Evolutionary conservation across 306 rosid genomes (phyloP), one percentile per base, ranked within the genome.

Genomic region (Sesbania bispinosa): DNA sequence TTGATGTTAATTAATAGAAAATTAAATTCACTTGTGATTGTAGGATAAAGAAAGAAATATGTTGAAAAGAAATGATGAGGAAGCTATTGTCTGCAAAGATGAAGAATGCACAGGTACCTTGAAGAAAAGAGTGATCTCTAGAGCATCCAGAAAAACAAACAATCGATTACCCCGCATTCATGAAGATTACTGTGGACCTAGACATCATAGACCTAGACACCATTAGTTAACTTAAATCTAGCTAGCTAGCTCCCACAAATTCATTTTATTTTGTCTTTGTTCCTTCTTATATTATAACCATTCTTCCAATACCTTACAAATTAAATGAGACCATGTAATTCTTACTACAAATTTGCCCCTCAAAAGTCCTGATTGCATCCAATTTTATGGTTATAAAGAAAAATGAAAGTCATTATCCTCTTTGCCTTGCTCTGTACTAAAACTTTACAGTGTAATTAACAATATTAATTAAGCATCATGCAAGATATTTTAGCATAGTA

Each of bases 181-280:
- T 73, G 88, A 86, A 86, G 88, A 86, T 81, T 84, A 84, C 51
- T 81, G 38, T 74, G 88, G 85, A 60, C 88, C 91, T 81, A 82
- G 85, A 74, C 76, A 74, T n/a, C 88, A 84, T 69, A 80, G 71
- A 82, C 62, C 86, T 68, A 78, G 61, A 24, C 90, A 86, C 79
- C 77, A 86, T 62, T 86, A 75, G 47, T n/a, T n/a, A n/a, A n/a
- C n/a, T n/a, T n/a, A n/a, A n/a, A n/a, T n/a, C n/a, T 33, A 35
- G 39, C 39, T 75, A 20, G 19, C 6, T 70, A 39, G 21, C 7
- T 16, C 10, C 10, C 36, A 62, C 14, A 42, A n/a, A 4, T 7
- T 45, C 15, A 13, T 41, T 21, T 24, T 50, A n/a, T n/a, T n/a
- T n/a, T n/a, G n/a, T 47, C 46, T 7, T 66, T 38, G 32, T 60